These are phyloP conservation scores for Exserohilum rostratum DNA, from an alignment of 2,329 filamentous ascomycete genomes.

Conservation along the genomic window DNA sequence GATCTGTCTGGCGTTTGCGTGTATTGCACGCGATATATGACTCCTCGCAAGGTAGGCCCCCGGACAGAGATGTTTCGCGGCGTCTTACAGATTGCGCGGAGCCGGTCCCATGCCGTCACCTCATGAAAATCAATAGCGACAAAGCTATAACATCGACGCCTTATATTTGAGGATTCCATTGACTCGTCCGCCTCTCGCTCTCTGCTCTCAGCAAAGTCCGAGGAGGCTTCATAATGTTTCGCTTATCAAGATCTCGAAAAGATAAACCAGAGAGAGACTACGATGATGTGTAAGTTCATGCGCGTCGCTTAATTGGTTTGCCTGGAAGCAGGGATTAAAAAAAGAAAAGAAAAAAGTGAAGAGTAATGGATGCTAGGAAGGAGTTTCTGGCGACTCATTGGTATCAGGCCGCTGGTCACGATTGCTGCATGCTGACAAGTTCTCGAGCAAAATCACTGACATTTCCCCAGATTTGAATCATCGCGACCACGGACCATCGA, in stretches of 20 bases:
- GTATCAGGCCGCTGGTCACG: not conserved
- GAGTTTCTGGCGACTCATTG: not conserved
- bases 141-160: not conserved
- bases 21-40: conserved; percentile 13
- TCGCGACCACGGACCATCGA: conserved; percentile 11
- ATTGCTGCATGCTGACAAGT: too few species aligned
- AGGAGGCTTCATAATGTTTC: conserved; percentile 7
- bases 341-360: too few species aligned
- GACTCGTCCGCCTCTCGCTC: not conserved
- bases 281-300: conserved; percentile 13
- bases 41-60: conserved; percentile 8
- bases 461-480: conserved; percentile 10
- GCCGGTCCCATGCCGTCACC: not conserved
- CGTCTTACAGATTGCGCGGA: not conserved
- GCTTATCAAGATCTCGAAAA: conserved; percentile 8
- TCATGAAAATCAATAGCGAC: not conserved
- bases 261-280: not conserved
- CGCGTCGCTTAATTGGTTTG: too few species aligned
- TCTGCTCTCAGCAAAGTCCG: not conserved
- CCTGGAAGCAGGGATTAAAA: too few species aligned
- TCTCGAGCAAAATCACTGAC: conserved; percentile 1
- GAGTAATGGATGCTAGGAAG: not conserved
- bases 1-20: conserved; percentile 2
- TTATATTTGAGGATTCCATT: not conserved
- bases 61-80: conserved; percentile 6